Evolutionary conservation across 2,329 filamentous ascomycete genomes (phyloP).

Genomic region (Mycogone perniciosa): DNA sequence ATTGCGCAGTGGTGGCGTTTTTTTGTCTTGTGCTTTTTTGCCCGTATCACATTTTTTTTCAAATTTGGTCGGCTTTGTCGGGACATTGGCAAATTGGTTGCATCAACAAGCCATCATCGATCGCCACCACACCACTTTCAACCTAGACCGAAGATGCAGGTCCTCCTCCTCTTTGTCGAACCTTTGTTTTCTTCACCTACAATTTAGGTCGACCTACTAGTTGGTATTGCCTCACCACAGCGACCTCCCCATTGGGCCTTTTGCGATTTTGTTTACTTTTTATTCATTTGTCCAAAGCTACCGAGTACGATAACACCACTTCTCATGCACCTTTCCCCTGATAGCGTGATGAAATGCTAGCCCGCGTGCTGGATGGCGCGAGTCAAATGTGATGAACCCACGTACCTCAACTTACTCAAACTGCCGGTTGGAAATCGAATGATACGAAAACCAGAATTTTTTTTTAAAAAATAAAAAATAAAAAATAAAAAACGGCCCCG

Average conservation of each 20-base stretch:
- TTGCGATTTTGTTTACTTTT: too few relatives aligned
- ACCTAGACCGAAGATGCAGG: background rate
- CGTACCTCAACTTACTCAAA: too few relatives aligned
- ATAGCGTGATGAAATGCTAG: too few relatives aligned
- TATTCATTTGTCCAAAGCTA: too few relatives aligned
- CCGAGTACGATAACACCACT: too few relatives aligned
- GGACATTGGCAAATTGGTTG: background rate
- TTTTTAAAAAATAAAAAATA: background rate
- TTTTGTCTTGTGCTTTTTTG: background rate
- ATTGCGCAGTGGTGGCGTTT: background rate
- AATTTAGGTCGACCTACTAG: too few relatives aligned
- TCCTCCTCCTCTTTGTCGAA: background rate
- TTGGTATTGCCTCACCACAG: too few relatives aligned
- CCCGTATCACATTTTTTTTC: background rate
- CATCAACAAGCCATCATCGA: conserved; percentile 1
- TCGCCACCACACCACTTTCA: background rate
- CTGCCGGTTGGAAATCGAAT: too few relatives aligned
- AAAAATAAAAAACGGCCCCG: conserved; percentile 1
- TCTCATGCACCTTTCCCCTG: too few relatives aligned
- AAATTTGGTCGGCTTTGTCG: background rate
- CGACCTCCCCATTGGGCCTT: too few relatives aligned
- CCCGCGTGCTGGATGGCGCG: too few relatives aligned
- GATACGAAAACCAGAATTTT: background rate
- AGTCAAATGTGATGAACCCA: too few relatives aligned
- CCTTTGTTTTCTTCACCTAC: background rate